Evolutionary conservation across 192 early-diverging fungal species (phyloP).

Genomic region (Linderina pennispora): DNA sequence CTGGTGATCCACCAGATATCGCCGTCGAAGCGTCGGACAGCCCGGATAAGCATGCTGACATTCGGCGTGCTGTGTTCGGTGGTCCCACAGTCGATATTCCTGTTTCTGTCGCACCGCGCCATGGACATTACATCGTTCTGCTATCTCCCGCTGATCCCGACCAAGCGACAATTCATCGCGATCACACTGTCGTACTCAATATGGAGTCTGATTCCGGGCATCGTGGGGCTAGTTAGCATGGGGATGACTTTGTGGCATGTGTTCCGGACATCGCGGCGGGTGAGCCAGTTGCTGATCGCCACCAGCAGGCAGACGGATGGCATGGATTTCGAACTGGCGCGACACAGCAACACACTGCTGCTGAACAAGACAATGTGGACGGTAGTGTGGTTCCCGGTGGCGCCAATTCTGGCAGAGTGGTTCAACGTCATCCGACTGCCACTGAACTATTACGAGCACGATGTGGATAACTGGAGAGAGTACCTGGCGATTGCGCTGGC

Average conservation of each 20-base stretch:
- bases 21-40: constrained; percentile 20
- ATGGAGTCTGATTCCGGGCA: constrained; percentile 23
- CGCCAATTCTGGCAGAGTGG: constrained; percentile 33
- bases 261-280: constrained; percentile 10
- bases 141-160: background rate
- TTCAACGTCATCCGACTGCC: constrained; percentile 17
- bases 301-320: constrained; percentile 9
- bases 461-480: constrained; percentile 11
- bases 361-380: constrained; percentile 16
- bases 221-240: constrained; percentile 21
- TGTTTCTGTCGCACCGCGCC: constrained; percentile 6
- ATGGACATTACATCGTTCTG: constrained; percentile 7
- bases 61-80: constrained; percentile 3
- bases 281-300: constrained; percentile 1
- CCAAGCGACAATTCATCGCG: constrained; percentile 12
- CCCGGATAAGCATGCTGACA: constrained; percentile 9
- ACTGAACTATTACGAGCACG: constrained; percentile 14
- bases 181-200: constrained; percentile 2
- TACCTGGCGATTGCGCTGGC: constrained; percentile 20
- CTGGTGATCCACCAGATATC: constrained; percentile 24
- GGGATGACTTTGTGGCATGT: constrained; percentile 6
- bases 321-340: background rate
- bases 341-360: constrained; percentile 4
- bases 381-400: constrained; percentile 38
- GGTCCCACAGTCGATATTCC: constrained; percentile 9